Evolutionary conservation across 2,329 filamentous ascomycete species (phyloP).

Genomic region (Mariannaea elegans): DNA sequence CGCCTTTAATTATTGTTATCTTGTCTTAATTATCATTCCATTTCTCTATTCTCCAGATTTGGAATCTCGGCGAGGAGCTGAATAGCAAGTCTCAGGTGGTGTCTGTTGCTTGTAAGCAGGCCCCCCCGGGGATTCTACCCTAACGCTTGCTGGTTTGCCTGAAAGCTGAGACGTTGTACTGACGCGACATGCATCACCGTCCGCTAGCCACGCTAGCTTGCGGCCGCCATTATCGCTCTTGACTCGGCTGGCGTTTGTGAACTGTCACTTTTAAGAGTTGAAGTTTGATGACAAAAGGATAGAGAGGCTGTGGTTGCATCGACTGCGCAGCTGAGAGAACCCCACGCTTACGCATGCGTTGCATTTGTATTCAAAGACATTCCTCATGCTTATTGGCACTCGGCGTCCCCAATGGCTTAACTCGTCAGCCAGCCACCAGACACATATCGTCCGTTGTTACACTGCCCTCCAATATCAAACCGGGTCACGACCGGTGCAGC

Average conservation of each 20-base stretch:
- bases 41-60: neutral
- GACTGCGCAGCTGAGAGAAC: neutral
- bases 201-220: neutral
- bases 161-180: slow-evolving; percentile 19
- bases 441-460: neutral
- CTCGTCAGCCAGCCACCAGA: slow-evolving; percentile 4
- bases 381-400: neutral
- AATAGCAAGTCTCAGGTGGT: slow-evolving; percentile 4
- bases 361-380: slow-evolving; percentile 8
- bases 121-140: neutral
- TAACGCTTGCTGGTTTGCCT: slow-evolving; percentile 5
- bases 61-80: neutral
- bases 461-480: neutral
- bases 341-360: neutral
- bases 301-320: neutral
- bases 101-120: neutral
- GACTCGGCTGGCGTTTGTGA: slow-evolving; percentile 9
- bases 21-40: neutral
- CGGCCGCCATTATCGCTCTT: neutral
- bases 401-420: neutral
- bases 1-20: neutral
- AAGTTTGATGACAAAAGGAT: neutral
- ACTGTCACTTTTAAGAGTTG: neutral
- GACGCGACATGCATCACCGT: slow-evolving; percentile 3
- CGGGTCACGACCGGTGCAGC: neutral